Evolutionary conservation across 495 filamentous ascomycete species (phyloP).

Genomic region (Podospora pseudoanserina): DNA sequence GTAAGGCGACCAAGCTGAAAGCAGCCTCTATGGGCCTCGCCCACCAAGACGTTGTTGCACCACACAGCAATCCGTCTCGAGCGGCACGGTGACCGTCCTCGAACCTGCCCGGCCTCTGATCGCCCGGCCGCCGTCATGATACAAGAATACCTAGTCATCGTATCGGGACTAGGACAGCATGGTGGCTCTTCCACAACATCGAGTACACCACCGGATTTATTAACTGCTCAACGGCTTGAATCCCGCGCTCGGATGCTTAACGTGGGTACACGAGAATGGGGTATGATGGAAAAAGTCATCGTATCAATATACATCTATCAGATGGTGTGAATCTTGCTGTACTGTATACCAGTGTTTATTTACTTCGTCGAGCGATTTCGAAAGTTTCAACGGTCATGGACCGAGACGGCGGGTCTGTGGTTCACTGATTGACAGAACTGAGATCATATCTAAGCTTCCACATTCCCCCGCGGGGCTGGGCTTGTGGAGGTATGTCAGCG

Average conservation of each 20-base stretch:
- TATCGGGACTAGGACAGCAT: neutral
- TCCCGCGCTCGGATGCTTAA: neutral
- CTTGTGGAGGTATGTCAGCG: neutral
- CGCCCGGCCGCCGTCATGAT: neutral
- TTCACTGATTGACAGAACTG: neutral
- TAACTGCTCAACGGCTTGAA: neutral
- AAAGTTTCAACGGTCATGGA: slow-evolving; percentile 4
- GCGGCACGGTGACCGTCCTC: slow-evolving; percentile 3
- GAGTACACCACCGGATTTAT: neutral
- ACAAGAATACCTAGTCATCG: neutral
- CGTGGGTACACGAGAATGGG: neutral
- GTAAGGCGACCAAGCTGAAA: neutral
- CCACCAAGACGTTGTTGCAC: neutral
- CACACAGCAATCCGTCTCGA: neutral
- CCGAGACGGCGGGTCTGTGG: slow-evolving; percentile 1
- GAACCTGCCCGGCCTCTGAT: slow-evolving; percentile 2
- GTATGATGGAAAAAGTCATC: neutral
- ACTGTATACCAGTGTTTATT: neutral
- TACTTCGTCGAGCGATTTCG: neutral
- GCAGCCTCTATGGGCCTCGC: neutral
- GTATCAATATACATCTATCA: neutral
- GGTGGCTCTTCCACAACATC: neutral
- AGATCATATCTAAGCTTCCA: neutral
- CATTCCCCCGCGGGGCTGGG: neutral
- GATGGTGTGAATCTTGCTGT: neutral